Evolutionary conservation across 2,329 filamentous ascomycete genomes (phyloP), one percentile per base, ranked within the genome.

Genomic region (Calycina herbarum): DNA sequence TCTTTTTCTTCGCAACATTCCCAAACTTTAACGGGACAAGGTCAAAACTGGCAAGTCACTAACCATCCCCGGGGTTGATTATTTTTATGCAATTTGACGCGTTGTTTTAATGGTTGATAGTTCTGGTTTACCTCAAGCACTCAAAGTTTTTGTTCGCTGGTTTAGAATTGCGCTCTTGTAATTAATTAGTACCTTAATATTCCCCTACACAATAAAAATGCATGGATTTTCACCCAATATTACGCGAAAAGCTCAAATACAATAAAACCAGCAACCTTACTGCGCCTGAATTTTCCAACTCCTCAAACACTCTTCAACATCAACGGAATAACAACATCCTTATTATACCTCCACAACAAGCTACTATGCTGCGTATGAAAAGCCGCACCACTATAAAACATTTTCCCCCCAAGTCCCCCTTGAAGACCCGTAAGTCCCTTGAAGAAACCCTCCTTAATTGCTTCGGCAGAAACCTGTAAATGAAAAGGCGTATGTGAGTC

Each of bases 331-430:
- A 62, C 60, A 7, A 62, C 48, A 13, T 57, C 48, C 15, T 62
- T 48, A 27, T 62, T 62, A 35, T 57, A 62, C n/a, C 48, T 48
- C 60, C 60, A 62, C 15, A 62, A 42, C 24, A 62, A 31, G 5
- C 45, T 31, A 51, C 60, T 62, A 35, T 35, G 8, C 17, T 62
- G 60, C 2, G 48, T 57, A 62, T 62, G 60, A 27, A 62, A 62
- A 40, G 60, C 60, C 17, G 60, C 60, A 42, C 60, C 60, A 40
- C 60, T 62, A 56, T 62, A 62, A 38, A 62, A 62, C 60, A 62
- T 62, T 3, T n/a, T 57, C 2, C 60, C 60, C 31, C 20, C 60
- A 5, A 62, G 15, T 27, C 60, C 60, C 15, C 60, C 45, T 13
- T 51, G 45, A 24, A 51, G 20, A n/a, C n/a, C n/a, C 45, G n/a